A percentile compares a stretch with the other conserved stretches of the same genome.
Conservation (phyloP, 2,329 filamentous ascomycete genomes). For the Paradendryphiella salina region DNA sequence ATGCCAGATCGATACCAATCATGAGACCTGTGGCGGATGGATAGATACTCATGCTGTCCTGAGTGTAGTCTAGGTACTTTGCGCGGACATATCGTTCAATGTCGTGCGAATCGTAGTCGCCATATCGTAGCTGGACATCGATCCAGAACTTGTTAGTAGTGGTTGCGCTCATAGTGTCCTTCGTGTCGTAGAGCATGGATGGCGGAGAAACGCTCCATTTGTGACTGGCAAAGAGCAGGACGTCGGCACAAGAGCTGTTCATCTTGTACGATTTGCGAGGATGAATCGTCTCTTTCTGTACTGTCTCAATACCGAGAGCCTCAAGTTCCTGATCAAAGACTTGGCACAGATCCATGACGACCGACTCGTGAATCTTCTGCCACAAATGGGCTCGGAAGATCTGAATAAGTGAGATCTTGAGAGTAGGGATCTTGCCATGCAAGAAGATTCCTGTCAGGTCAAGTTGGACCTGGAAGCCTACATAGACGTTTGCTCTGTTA, state of each 20-base stretch:
- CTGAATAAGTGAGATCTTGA: conserved; percentile 97
- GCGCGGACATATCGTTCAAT: conserved; percentile 97
- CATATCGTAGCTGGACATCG: conserved; percentile 93
- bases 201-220: conserved; percentile 98
- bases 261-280: conserved; percentile 99
- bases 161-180: conserved; percentile 89
- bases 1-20: conserved; percentile 96
- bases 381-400: conserved; percentile 99
- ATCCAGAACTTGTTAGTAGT: conserved; percentile 99
- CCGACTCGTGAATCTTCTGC: conserved; percentile 99
- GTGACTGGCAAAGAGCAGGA: conserved; percentile 93
- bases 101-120: conserved; percentile 98
- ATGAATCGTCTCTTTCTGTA: conserved; percentile 99
- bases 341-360: conserved; percentile 98
- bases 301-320: conserved; percentile 91
- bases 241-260: conserved; percentile 99
- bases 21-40: conserved; percentile 95
- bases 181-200: conserved; percentile 91
- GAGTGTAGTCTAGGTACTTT: conserved; percentile 98
- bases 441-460: conserved; percentile 98
- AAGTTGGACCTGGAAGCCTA: conserved; percentile 98
- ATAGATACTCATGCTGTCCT: conserved; percentile 98
- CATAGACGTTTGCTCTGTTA: conserved; percentile 95
- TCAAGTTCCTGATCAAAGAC: conserved; percentile 98
- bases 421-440: conserved; percentile 96